Evolutionary conservation across 2,329 filamentous ascomycete species (phyloP), one percentile per base, ranked within the genome.

Genomic region (Diplodia sapinea): DNA sequence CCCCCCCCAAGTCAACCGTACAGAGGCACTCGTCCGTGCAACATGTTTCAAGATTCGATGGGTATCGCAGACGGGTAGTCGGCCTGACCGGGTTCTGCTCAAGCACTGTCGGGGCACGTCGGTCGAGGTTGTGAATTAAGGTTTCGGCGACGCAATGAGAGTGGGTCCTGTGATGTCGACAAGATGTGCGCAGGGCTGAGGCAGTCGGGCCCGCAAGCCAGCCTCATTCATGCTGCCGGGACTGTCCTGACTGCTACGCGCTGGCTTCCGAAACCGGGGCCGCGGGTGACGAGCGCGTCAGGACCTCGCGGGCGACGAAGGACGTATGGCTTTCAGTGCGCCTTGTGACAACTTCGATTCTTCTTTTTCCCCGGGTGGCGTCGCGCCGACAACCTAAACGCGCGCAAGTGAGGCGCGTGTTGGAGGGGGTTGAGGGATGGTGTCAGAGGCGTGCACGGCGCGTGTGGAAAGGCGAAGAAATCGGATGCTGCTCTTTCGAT

Each of bases 121-220:
- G 43, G 43, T 20, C 43, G 43, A 4, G 43, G 43, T 47, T 47
- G 43, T 23, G 23, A 63, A 63, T 51, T 63, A 63, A 63, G 43
- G 43, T 63, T 63, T 63, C 31, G 54, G 40, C 59, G 59, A 49
- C 31, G 47, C 47, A 51, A 51, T 38, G n/a, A 43, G 31, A 26
- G 59, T 63, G 47, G 59, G 59, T 63, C 31, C 59, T 36, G 31
- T 63, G 47, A 51, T 63, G 59, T 51, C 47, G 59, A 50, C 59
- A 15, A 43, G 26, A 26, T 26, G 3, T 63, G 26, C 20, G 59
- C 59, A 63, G 59, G 59, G 59, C 59, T 63, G 59, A 63, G 17
- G 47, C 59, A 51, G 17, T 17, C 40, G 43, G 43, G 43, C 38
- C 8, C 23, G 33, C 36, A 5, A 4, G 15, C 20, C 54, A 38